These are phyloP conservation scores for Truncatella angustata DNA, from an alignment of 2,329 filamentous ascomycete species.

Conservation along the genomic window DNA sequence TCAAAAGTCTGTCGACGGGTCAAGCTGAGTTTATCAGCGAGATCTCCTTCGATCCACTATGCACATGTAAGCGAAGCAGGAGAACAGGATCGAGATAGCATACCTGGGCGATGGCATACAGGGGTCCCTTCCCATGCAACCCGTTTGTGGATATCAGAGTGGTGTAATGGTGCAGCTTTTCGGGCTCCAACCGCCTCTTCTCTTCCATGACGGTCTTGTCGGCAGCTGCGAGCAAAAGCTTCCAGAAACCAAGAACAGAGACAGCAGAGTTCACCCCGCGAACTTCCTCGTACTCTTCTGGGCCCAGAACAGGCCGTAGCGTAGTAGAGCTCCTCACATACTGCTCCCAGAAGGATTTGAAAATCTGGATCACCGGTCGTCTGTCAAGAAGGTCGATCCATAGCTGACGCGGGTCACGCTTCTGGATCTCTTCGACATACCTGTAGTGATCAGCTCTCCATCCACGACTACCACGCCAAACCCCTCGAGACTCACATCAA, in stretches of 20 bases:
- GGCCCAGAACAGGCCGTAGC: neutral
- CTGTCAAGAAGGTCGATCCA: slow-evolving; percentile 2
- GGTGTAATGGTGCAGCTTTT: neutral
- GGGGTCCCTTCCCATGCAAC: neutral
- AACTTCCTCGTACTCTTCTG: slow-evolving; percentile 2
- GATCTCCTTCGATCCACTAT: no score
- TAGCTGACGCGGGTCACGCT: neutral
- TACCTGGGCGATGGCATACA: neutral
- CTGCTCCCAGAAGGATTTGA: neutral
- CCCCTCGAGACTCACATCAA: neutral
- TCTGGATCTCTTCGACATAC: neutral
- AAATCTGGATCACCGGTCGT: neutral
- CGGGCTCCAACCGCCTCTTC: neutral
- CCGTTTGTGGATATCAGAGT: neutral
- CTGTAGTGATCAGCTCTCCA: neutral
- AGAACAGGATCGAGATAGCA: no score
- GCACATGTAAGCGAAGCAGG: no score
- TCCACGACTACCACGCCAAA: neutral
- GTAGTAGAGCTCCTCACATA: neutral
- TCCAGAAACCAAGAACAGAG: neutral
- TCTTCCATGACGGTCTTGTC: neutral
- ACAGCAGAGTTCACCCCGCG: neutral
- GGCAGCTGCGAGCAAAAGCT: neutral
- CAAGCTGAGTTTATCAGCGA: no score
- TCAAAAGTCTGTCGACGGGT: no score